Conservation (phyloP, 2,329 filamentous ascomycete species). For the Rutstroemia sp. region DNA sequence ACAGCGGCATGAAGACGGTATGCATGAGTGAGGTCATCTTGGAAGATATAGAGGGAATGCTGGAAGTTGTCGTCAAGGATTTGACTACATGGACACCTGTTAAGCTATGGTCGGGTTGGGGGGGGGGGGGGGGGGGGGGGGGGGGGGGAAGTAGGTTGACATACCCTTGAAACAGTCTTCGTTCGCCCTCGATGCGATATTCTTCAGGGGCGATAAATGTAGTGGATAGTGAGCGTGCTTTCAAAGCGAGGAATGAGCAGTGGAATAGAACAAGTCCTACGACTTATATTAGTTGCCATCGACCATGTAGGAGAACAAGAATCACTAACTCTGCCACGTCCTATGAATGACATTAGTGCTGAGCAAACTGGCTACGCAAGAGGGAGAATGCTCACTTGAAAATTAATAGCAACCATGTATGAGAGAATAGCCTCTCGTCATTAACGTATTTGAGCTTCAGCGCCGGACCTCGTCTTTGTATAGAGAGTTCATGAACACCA, state of each 20-base stretch:
- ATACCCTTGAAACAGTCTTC: constrained; percentile 49
- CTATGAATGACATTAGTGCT: neutral
- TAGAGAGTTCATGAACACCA: constrained; percentile 47
- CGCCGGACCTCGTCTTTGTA: constrained; percentile 41
- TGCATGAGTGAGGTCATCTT: constrained; percentile 41
- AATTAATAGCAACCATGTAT: constrained; percentile 46
- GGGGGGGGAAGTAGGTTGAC: constrained; percentile 17
- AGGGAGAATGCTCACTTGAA: constrained; percentile 37
- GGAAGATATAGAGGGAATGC: constrained; percentile 47
- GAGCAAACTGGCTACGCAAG: neutral
- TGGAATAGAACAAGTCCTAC: constrained; percentile 54
- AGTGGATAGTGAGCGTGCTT: constrained; percentile 41
- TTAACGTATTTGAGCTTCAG: constrained; percentile 49
- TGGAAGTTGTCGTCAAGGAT: constrained; percentile 49
- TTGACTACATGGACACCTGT: constrained; percentile 32
- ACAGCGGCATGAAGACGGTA: constrained; percentile 49
- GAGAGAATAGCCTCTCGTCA: constrained; percentile 34
- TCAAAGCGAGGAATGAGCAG: constrained; percentile 49
- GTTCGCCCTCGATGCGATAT: constrained; percentile 41
- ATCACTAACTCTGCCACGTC: constrained; percentile 8
- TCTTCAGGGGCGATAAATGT: constrained; percentile 39
- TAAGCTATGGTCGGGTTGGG: neutral
- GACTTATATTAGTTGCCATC: neutral
- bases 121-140: no score
- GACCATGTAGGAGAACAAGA: no score